phyloP scores from a whole-genome alignment of 306 rosid species.

The Ammopiptanthus mongolicus region DNA sequence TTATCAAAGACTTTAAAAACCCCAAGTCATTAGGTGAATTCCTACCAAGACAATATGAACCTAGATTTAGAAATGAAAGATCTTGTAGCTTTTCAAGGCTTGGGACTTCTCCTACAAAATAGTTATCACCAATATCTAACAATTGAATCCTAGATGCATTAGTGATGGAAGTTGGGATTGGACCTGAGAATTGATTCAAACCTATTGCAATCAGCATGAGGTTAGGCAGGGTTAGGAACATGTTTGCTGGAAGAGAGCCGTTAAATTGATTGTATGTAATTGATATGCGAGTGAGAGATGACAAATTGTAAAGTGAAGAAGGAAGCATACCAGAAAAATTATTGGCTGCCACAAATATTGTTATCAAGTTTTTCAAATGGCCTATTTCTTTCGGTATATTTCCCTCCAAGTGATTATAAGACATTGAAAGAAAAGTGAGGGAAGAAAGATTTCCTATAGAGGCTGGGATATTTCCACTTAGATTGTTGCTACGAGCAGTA shows the following conservation, averaged over 20 bases:
- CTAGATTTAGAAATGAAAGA: neutral
- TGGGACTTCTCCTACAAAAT: neutral
- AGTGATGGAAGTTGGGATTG: neutral
- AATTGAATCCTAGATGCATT: neutral
- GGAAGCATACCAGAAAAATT: neutral
- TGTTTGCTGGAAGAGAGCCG: neutral
- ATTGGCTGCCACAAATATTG: neutral
- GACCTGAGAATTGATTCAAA: neutral
- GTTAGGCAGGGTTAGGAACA: neutral
- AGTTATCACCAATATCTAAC: neutral
- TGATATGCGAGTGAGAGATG: neutral
- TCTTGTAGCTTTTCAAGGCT: neutral
- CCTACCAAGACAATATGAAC: too few relatives aligned
- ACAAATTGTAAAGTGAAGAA: neutral
- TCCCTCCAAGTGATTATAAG: neutral
- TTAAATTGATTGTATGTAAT: neutral
- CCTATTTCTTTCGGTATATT: neutral
- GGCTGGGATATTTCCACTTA: neutral
- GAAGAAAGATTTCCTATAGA: neutral
- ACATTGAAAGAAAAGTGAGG: neutral
- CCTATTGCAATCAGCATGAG: accelerated
- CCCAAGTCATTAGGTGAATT: neutral
- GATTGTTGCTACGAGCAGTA: neutral
- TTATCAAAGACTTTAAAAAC: neutral
- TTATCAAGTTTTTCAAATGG: neutral